Evolutionary conservation across 495 filamentous ascomycete genomes (phyloP).

Genomic region (Letharia columbiana): DNA sequence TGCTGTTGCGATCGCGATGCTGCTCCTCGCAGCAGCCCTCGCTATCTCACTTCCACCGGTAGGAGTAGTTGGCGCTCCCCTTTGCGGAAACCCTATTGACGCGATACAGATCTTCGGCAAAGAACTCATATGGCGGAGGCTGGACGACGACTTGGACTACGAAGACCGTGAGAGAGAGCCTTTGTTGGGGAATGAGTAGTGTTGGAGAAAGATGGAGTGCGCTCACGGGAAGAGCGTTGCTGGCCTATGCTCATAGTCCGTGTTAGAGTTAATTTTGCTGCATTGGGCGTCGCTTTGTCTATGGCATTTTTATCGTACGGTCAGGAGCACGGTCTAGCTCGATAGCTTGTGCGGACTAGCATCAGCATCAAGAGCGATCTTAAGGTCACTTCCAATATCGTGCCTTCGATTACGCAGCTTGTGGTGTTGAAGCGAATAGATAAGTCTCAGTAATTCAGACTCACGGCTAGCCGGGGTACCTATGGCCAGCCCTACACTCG

Average conservation of each 20-base stretch:
- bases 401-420: neutral
- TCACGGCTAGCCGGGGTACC: too few relatives aligned
- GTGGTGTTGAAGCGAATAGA: neutral
- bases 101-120: constrained; percentile 44
- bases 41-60: constrained; percentile 51
- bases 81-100: neutral
- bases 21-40: constrained; percentile 58
- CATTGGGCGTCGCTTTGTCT: neutral
- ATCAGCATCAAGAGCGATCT: neutral
- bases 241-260: neutral
- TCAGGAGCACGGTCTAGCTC: neutral
- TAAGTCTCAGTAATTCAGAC: too few relatives aligned
- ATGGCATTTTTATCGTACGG: neutral
- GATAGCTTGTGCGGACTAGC: neutral
- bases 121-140: constrained; percentile 29
- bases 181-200: constrained; percentile 30
- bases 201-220: neutral
- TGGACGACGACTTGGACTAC: constrained; percentile 30
- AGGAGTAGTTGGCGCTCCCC: neutral
- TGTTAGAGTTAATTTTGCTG: neutral
- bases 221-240: neutral
- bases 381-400: neutral
- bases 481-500: too few relatives aligned
- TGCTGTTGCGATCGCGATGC: constrained; percentile 70
- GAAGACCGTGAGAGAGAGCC: constrained; percentile 38